Conservation (phyloP, 129 eudicot species). For the Lonicera japonica region DNA sequence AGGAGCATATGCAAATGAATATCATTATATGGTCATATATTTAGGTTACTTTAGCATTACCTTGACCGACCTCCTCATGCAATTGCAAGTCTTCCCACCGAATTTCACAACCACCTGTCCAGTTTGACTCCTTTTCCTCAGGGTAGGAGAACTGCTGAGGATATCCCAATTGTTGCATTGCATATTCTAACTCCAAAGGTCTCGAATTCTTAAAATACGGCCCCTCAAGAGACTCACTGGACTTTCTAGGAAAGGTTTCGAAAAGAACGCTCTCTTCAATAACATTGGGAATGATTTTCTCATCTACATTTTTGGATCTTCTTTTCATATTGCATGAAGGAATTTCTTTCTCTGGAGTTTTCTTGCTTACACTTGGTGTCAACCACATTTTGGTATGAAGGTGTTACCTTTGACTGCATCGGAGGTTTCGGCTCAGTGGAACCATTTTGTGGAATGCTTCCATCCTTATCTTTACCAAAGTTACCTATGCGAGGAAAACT, state of each 20-base stretch:
- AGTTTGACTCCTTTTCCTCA: slow-evolving; percentile 37
- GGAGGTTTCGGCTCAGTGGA: slow-evolving; percentile 9
- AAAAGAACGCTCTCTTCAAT: slow-evolving; percentile 21
- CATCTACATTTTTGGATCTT: slow-evolving; percentile 12
- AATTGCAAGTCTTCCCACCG: slow-evolving; percentile 74
- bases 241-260: slow-evolving; percentile 23
- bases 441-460: slow-evolving; percentile 23
- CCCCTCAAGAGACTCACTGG: slow-evolving; percentile 31
- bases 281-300: slow-evolving; percentile 15
- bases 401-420: slow-evolving; percentile 10
- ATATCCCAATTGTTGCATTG: slow-evolving; percentile 7
- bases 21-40: background rate
- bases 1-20: background rate
- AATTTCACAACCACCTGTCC: slow-evolving; percentile 39
- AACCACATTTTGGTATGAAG: slow-evolving; percentile 6
- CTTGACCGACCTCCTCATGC: slow-evolving; percentile 80
- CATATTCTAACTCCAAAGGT: slow-evolving; percentile 18
- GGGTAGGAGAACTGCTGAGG: slow-evolving; percentile 17
- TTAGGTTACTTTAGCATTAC: slow-evolving; percentile 22
- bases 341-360: slow-evolving; percentile 14
- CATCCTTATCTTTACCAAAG: slow-evolving; percentile 25
- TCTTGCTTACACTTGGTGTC: slow-evolving; percentile 15
- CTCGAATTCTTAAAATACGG: slow-evolving; percentile 14
- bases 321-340: slow-evolving; percentile 7
- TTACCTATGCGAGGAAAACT: slow-evolving; percentile 37